Evolutionary conservation across 768 basidiomycete species (phyloP).

Genomic region (Pluteus cervinus): DNA sequence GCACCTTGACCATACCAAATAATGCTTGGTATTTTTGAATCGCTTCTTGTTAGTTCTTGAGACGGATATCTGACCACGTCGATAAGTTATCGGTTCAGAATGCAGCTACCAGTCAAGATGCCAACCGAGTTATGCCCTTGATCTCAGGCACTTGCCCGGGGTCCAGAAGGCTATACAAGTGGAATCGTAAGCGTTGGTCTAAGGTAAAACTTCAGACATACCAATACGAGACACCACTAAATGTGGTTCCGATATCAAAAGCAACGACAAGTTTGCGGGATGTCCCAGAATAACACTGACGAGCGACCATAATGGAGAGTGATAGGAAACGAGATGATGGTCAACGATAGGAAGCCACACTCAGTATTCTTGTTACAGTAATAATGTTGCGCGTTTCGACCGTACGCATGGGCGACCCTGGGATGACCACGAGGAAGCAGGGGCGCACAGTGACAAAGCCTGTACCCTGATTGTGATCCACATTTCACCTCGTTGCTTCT

Average conservation of each 20-base stretch:
- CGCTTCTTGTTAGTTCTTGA: slow-evolving; percentile 25
- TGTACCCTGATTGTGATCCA: too few relatives aligned
- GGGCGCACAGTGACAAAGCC: too few relatives aligned
- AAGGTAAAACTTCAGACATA: slow-evolving; percentile 4
- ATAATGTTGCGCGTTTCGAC: too few relatives aligned
- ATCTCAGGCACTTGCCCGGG: slow-evolving; percentile 27
- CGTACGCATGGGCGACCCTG: too few relatives aligned
- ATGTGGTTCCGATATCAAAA: slow-evolving; percentile 49
- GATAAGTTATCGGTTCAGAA: not conserved
- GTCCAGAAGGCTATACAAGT: slow-evolving; percentile 23
- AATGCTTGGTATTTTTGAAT: slow-evolving; percentile 29
- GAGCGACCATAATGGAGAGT: too few relatives aligned
- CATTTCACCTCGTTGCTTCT: too few relatives aligned
- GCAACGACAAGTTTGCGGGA: slow-evolving; percentile 42
- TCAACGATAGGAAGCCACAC: too few relatives aligned
- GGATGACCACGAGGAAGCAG: too few relatives aligned
- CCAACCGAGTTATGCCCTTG: slow-evolving; percentile 31
- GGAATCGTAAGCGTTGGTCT: not conserved
- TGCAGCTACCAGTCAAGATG: slow-evolving; percentile 16
- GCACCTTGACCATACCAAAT: slow-evolving; percentile 36
- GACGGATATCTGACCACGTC: slow-evolving; percentile 14
- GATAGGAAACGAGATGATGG: too few relatives aligned
- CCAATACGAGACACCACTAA: slow-evolving; percentile 42
- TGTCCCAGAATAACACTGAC: too few relatives aligned
- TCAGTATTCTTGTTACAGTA: too few relatives aligned